These are phyloP conservation scores for Suhomyces ambrosiae DNA, from an alignment of 1,139 yeast species.

Conservation along the genomic window DNA sequence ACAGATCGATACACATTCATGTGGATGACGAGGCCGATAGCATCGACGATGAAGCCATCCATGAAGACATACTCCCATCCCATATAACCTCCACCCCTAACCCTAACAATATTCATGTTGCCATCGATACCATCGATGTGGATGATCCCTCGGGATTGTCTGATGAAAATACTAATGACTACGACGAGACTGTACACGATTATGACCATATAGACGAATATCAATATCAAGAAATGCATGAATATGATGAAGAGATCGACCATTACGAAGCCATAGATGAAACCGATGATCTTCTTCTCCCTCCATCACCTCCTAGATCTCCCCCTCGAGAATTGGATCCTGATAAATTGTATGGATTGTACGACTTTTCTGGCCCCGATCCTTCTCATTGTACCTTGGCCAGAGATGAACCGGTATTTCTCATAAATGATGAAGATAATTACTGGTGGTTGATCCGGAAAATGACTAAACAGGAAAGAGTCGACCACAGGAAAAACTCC, in stretches of 20 bases:
- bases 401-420: constrained; percentile 80
- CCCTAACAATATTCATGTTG: constrained; percentile 8
- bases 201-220: too few relatives aligned
- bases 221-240: too few relatives aligned
- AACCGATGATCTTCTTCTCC: constrained; percentile 33
- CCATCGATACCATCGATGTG: constrained; percentile 12
- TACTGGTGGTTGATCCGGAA: constrained; percentile 96
- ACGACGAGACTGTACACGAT: constrained; percentile 15
- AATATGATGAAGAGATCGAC: constrained; percentile 15
- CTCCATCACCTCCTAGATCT: constrained; percentile 72
- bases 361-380: constrained; percentile 89
- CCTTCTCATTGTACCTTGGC: constrained; percentile 84
- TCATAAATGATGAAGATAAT: constrained; percentile 85
- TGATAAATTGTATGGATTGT: constrained; percentile 79
- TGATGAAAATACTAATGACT: constrained; percentile 13
- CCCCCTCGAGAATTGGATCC: constrained; percentile 87
- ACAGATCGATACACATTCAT: constrained; percentile 12
- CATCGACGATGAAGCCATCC: constrained; percentile 16
- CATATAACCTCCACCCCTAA: constrained; percentile 12
- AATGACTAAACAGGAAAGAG: constrained; percentile 46
- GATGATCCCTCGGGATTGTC: constrained; percentile 13
- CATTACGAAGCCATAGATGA: constrained; percentile 17
- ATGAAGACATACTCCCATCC: too few relatives aligned
- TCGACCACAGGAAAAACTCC: constrained; percentile 7
- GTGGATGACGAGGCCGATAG: constrained; percentile 17